These are phyloP conservation scores for Sporodiniella umbellata DNA, from an alignment of 371 early-diverging fungal genomes.

Conservation along the genomic window DNA sequence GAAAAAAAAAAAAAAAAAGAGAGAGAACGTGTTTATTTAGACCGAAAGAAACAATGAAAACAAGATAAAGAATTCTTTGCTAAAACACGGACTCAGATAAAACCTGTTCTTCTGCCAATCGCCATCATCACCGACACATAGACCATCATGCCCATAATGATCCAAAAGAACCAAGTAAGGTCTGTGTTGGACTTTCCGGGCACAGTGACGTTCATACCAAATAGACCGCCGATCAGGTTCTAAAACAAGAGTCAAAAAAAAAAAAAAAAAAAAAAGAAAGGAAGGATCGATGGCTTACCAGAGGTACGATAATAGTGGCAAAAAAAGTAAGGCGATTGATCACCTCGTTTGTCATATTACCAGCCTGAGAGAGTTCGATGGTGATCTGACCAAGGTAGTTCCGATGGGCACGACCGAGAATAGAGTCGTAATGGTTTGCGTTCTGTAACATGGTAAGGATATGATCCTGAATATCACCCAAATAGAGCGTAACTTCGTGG, in stretches of 20 bases:
- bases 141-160: conserved; percentile 53
- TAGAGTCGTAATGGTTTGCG: conserved; percentile 72
- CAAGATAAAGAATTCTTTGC: background rate
- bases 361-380: conserved; percentile 76
- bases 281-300: no score
- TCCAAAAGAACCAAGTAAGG: conserved; percentile 72
- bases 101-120: conserved; percentile 33
- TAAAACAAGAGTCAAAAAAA: no score
- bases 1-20: background rate
- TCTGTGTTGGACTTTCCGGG: conserved; percentile 66
- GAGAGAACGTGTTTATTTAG: background rate
- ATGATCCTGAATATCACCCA: conserved; percentile 90
- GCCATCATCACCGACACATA: conserved; percentile 37
- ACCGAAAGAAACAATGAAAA: background rate
- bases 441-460: conserved; percentile 77
- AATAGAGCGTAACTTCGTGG: conserved; percentile 66
- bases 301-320: conserved; percentile 80
- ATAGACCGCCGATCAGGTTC: conserved; percentile 73
- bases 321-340: conserved; percentile 81
- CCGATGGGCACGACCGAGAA: conserved; percentile 74
- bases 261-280: no score
- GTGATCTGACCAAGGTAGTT: conserved; percentile 84
- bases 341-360: conserved; percentile 74
- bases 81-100: conserved; percentile 6
- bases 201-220: conserved; percentile 59